These are phyloP conservation scores for Tulasnella calospora DNA, from an alignment of 768 basidiomycete genomes.

Conservation along the genomic window DNA sequence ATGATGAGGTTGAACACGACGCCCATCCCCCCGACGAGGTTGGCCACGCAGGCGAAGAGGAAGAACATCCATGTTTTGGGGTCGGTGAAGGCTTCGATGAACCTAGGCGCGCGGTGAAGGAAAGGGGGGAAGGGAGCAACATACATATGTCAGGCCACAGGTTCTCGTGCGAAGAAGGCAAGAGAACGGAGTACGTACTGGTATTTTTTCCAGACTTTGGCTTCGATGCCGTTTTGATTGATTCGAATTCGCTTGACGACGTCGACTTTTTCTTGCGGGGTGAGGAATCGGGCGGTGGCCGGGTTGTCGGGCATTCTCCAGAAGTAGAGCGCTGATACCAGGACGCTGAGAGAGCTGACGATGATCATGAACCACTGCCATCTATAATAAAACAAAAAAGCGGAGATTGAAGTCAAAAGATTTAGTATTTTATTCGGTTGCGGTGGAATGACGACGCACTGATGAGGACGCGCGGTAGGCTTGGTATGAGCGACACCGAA, in stretches of 20 bases:
- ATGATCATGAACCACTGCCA: constrained; percentile 35
- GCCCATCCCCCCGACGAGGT: constrained; percentile 31
- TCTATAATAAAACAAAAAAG: neutral
- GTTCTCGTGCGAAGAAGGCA: too few species aligned
- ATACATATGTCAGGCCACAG: too few species aligned
- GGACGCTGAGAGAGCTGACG: constrained; percentile 25
- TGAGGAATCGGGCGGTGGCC: constrained; percentile 69
- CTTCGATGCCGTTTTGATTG: constrained; percentile 78
- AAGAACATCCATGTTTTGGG: constrained; percentile 28
- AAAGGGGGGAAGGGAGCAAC: too few species aligned
- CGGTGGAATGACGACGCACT: neutral
- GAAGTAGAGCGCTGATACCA: constrained; percentile 30
- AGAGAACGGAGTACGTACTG: constrained; percentile 45
- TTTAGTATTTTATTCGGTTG: too few species aligned
- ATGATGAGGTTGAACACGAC: constrained; percentile 28
- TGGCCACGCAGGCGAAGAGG: constrained; percentile 17
- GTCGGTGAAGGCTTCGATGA: constrained; percentile 29
- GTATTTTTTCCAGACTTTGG: constrained; percentile 70
- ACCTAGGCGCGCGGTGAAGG: constrained; percentile 6
- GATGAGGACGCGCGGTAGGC: constrained; percentile 18
- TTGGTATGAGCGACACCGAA: constrained; percentile 27
- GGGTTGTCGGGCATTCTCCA: constrained; percentile 68
- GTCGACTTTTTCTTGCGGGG: constrained; percentile 51
- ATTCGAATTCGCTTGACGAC: constrained; percentile 63
- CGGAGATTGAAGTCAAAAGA: too few species aligned